Evolutionary conservation across 495 filamentous ascomycete species (phyloP), one percentile per base, ranked within the genome.

Genomic region (Trichoderma orchidacearum): DNA sequence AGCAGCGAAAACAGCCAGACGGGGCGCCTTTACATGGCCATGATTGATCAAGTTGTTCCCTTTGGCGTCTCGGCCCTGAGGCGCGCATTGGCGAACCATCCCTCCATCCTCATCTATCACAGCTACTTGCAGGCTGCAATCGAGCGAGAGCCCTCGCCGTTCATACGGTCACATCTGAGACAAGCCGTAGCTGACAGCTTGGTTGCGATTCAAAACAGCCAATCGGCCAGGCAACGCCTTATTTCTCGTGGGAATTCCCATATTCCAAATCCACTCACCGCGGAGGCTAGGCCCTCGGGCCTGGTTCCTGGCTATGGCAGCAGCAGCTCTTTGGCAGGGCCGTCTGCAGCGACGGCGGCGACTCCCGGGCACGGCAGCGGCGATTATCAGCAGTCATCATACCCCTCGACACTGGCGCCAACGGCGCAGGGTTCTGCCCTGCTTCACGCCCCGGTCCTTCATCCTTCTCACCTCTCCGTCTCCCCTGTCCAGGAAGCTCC

Each of bases 41-140:
- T 76, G 59, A 74, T 78, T 35, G 72, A 78, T 57, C 48, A 56
- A 3, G 66, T 62, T 31, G 68, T 80, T 1, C 68, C 71, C 15
- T 67, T 66, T 51, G 77, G 78, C 5, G 70, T 66, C 5, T 60
- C 66, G 5, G 64, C 66, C 23, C 60, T 81, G 29, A 64, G 68
- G 18, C 68, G 74, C 21, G 70, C 70, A n/a, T 59, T 81, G 18
- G 55, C 61, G 15, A 60, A 62, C 2, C 70, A 77, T 55, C 76
- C 76, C 3, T 65, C 65, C 8, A 73, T 80, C 34, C 62, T 77
- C 8, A 61, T 63, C 0, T 68, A 69, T 45, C 70, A 72, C 17
- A 55, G 53, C 23, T 67, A 71, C 56, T 65, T 77, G 5, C 70
- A 73, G 58, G 56, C 64, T 1, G 66, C 67, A 7, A 76, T 78